Evolutionary conservation across 2,329 filamentous ascomycete genomes (phyloP).

Genomic region (Penicillium sp.): DNA sequence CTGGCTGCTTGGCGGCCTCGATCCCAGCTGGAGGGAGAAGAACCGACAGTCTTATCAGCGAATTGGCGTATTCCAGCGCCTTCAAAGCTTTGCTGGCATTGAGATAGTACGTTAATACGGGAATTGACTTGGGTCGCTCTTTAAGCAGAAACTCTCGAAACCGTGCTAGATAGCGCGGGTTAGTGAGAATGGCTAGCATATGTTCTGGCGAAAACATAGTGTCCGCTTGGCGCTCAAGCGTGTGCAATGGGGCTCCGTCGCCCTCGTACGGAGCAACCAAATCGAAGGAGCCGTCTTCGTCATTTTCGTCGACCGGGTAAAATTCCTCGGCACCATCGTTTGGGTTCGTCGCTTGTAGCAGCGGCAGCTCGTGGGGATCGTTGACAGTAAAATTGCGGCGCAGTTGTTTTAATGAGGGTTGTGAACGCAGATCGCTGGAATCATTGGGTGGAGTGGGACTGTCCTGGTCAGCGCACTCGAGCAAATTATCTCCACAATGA

Average conservation of each 20-base stretch:
- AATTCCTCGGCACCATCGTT: conserved; percentile 27
- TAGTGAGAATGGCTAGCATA: conserved; percentile 64
- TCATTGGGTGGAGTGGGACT: conserved; percentile 8
- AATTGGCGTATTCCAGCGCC: conserved; percentile 71
- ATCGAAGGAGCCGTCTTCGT: conserved; percentile 33
- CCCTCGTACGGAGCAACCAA: conserved; percentile 34
- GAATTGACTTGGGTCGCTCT: conserved; percentile 62
- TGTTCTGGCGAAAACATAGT: conserved; percentile 67
- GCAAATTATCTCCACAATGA: neutral
- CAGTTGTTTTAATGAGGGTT: conserved; percentile 21
- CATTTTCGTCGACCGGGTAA: conserved; percentile 34
- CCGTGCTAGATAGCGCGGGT: conserved; percentile 62
- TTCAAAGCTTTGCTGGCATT: conserved; percentile 70
- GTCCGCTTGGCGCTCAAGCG: conserved; percentile 64
- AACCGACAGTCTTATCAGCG: conserved; percentile 61
- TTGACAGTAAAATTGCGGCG: conserved; percentile 26
- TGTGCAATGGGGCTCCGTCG: conserved; percentile 40
- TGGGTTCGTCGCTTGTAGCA: conserved; percentile 29
- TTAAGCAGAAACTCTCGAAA: conserved; percentile 68
- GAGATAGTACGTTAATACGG: conserved; percentile 69
- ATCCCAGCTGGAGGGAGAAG: conserved; percentile 54
- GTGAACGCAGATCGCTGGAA: conserved; percentile 6
- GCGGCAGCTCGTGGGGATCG: conserved; percentile 19
- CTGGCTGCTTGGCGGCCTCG: conserved; percentile 57
- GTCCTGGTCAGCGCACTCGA: neutral